phyloP scores from a whole-genome alignment of 495 filamentous ascomycete species.

The Neurospora pannonica region DNA sequence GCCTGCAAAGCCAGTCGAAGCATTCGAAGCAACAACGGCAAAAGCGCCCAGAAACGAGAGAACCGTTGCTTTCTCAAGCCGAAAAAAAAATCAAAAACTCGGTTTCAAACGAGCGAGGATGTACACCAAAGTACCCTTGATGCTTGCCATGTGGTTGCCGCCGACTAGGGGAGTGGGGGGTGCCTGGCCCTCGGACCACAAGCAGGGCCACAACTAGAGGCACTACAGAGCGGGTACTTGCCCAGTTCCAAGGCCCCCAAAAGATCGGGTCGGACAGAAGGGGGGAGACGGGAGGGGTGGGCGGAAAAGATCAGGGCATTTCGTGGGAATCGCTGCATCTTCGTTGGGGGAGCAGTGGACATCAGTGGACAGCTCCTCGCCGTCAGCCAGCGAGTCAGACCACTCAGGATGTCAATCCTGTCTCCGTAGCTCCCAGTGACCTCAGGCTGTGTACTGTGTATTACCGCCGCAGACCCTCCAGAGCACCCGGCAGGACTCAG shows the following conservation, averaged over 20 bases:
- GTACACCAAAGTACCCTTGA: slow-evolving; percentile 22
- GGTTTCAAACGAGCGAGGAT: neutral
- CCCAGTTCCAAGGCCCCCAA: slow-evolving; percentile 12
- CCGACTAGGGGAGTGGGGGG: slow-evolving; percentile 21
- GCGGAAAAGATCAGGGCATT: slow-evolving; percentile 5
- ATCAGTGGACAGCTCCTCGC: slow-evolving; percentile 9
- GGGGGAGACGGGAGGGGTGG: slow-evolving; percentile 13
- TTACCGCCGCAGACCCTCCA: slow-evolving; percentile 9
- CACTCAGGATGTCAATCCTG: slow-evolving; percentile 19
- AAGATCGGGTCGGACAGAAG: slow-evolving; percentile 14
- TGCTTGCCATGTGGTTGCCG: slow-evolving; percentile 39
- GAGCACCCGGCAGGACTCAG: slow-evolving; percentile 5
- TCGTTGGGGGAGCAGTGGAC: neutral
- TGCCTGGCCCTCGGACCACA: slow-evolving; percentile 7
- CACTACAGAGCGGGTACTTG: slow-evolving; percentile 5
- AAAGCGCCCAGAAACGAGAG: slow-evolving; percentile 1
- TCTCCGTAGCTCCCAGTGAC: slow-evolving; percentile 7
- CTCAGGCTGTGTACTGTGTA: neutral
- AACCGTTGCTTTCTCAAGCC: slow-evolving; percentile 5
- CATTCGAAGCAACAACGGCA: neutral
- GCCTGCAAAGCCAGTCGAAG: neutral
- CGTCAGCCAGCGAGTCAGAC: slow-evolving; percentile 28
- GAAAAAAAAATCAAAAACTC: slow-evolving; percentile 15
- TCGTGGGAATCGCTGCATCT: neutral
- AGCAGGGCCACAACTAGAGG: neutral